Evolutionary conservation across 768 basidiomycete species (phyloP).

Genomic region (Collybia mongolica): DNA sequence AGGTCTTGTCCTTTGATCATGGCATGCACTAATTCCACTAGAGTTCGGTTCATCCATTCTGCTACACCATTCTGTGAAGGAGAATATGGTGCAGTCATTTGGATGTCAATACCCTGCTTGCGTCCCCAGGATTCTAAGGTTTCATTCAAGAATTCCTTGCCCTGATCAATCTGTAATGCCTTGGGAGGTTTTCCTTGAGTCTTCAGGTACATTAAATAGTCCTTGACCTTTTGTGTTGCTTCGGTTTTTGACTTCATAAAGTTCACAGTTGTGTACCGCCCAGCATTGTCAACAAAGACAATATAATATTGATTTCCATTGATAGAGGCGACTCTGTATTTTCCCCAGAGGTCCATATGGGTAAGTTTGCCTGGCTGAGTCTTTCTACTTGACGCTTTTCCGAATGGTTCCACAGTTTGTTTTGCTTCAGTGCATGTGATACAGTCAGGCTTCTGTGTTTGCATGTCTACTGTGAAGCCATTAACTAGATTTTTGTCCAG

Average conservation of each 20-base stretch:
- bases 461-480: slow-evolving; percentile 2
- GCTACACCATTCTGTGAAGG: slow-evolving; percentile 32
- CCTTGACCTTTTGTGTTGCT: background rate
- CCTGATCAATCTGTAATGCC: background rate
- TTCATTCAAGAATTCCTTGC: background rate
- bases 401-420: slow-evolving; percentile 6
- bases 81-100: slow-evolving; percentile 25
- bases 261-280: background rate
- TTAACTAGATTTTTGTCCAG: slow-evolving; percentile 1
- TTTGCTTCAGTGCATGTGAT: slow-evolving; percentile 6
- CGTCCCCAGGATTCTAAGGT: background rate
- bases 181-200: background rate
- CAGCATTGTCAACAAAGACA: slow-evolving; percentile 4
- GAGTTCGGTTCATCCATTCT: slow-evolving; percentile 25
- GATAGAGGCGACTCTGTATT: slow-evolving; percentile 4
- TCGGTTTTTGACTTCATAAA: slow-evolving; percentile 1
- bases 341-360: slow-evolving; percentile 6
- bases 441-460: slow-evolving; percentile 5
- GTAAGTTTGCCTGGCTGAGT: slow-evolving; percentile 10
- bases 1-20: slow-evolving; percentile 11
- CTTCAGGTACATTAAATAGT: background rate
- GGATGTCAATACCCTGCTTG: slow-evolving; percentile 22
- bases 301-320: slow-evolving; percentile 7
- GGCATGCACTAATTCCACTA: background rate
- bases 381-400: slow-evolving; percentile 2